Evolutionary conservation across 2,329 filamentous ascomycete species (phyloP).

Genomic region (Pleomassaria siparia): DNA sequence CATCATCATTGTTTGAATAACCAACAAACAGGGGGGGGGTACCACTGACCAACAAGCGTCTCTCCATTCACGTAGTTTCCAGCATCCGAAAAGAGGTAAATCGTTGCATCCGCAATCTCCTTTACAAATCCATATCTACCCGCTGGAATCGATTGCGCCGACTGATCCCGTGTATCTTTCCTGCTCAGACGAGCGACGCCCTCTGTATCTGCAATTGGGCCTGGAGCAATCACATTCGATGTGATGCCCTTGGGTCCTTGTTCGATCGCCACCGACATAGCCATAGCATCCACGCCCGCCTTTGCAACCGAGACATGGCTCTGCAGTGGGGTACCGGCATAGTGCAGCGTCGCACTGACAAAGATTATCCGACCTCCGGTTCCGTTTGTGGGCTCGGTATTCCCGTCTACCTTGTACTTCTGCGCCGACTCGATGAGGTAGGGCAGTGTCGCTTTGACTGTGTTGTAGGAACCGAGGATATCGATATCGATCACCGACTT

Average conservation of each 20-base stretch:
- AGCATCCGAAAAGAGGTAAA: slow-evolving; percentile 84
- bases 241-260: slow-evolving; percentile 86
- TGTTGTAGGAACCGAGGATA: slow-evolving; percentile 90
- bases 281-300: slow-evolving; percentile 83
- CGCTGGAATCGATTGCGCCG: slow-evolving; percentile 59
- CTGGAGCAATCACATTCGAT: slow-evolving; percentile 85
- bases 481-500: slow-evolving; percentile 96
- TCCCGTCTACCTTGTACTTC: slow-evolving; percentile 62
- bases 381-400: slow-evolving; percentile 48
- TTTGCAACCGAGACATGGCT: slow-evolving; percentile 91
- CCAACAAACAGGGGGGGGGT: neutral
- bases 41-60: slow-evolving; percentile 68
- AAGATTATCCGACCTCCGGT: slow-evolving; percentile 86
- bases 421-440: slow-evolving; percentile 75
- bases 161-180: slow-evolving; percentile 30
- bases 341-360: slow-evolving; percentile 89
- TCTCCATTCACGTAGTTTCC: slow-evolving; percentile 86
- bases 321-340: slow-evolving; percentile 81
- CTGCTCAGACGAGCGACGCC: slow-evolving; percentile 50
- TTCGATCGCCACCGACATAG: slow-evolving; percentile 78
- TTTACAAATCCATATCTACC: slow-evolving; percentile 77
- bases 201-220: slow-evolving; percentile 83
- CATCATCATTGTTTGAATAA: neutral
- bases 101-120: slow-evolving; percentile 89
- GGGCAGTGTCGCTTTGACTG: slow-evolving; percentile 85